Conservation (phyloP, 2,329 filamentous ascomycete genomes). For the Aspergillus sp. region DNA sequence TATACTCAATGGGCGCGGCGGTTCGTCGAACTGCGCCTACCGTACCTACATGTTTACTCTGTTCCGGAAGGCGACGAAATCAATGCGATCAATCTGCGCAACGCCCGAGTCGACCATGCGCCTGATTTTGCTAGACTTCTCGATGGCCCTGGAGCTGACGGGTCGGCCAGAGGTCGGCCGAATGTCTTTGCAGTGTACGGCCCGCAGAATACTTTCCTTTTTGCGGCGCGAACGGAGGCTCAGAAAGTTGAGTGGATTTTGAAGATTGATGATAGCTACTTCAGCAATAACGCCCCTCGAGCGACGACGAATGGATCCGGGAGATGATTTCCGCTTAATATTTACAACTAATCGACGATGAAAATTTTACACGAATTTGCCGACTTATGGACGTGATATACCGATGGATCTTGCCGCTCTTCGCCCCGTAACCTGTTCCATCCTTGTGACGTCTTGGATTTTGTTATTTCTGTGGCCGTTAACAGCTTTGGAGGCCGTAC, state of each 20-base stretch:
- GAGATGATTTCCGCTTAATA: slow-evolving; percentile 13
- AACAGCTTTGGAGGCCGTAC: neutral
- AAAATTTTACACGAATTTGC: slow-evolving; percentile 2
- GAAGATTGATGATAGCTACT: slow-evolving; percentile 82
- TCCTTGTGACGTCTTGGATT: neutral
- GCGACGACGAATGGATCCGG: slow-evolving; percentile 24
- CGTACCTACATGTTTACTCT: slow-evolving; percentile 88
- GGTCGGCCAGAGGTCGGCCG: slow-evolving; percentile 50
- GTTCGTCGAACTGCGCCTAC: slow-evolving; percentile 86
- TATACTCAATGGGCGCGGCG: slow-evolving; percentile 81
- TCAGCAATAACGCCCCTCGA: slow-evolving; percentile 39
- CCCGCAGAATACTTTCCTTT: slow-evolving; percentile 91
- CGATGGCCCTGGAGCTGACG: slow-evolving; percentile 47
- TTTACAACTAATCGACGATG: slow-evolving; percentile 3
- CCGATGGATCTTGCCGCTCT: slow-evolving; percentile 3
- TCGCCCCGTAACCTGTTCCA: neutral
- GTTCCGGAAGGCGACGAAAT: slow-evolving; percentile 86
- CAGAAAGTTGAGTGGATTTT: slow-evolving; percentile 98
- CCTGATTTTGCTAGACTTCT: slow-evolving; percentile 82
- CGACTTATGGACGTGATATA: slow-evolving; percentile 13
- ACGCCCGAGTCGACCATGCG: slow-evolving; percentile 87
- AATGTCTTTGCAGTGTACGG: slow-evolving; percentile 94
- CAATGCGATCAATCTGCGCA: slow-evolving; percentile 81
- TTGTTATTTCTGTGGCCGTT: neutral
- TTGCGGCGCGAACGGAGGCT: slow-evolving; percentile 81